These are phyloP conservation scores for Spathaspora gorwiae DNA, from an alignment of 805 yeast species.

Conservation along the genomic window DNA sequence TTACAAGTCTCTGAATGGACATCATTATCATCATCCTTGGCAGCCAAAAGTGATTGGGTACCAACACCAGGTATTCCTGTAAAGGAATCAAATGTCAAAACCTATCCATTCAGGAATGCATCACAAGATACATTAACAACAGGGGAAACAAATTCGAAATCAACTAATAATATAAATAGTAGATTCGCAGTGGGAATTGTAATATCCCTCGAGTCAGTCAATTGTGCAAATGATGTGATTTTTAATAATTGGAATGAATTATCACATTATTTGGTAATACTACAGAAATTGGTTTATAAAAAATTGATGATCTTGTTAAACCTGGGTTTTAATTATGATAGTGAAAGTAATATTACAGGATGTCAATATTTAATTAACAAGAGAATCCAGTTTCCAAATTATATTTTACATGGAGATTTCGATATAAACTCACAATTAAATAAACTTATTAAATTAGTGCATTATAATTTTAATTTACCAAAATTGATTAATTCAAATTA, in stretches of 20 bases:
- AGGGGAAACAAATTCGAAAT: neutral
- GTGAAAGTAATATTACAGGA: constrained; percentile 1
- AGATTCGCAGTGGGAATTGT: constrained; percentile 47
- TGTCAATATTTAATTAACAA: constrained; percentile 26
- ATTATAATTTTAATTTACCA: constrained; percentile 42
- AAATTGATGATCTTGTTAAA: constrained; percentile 29
- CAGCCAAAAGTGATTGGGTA: constrained; percentile 29
- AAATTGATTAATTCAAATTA: constrained; percentile 39
- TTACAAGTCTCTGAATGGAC: constrained; percentile 11
- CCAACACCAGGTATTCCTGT: constrained; percentile 39
- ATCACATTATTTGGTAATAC: constrained; percentile 31
- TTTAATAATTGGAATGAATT: constrained; percentile 49
- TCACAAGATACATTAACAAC: neutral
- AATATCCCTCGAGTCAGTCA: constrained; percentile 38
- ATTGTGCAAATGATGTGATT: constrained; percentile 34
- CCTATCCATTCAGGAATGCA: constrained; percentile 4
- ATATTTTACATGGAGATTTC: constrained; percentile 37
- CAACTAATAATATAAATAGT: constrained; percentile 19
- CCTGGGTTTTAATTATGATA: constrained; percentile 6
- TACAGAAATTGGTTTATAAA: constrained; percentile 37
- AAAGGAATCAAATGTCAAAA: constrained; percentile 14
- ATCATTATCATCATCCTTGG: neutral
- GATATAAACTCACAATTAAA: constrained; percentile 39
- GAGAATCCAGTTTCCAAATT: constrained; percentile 33
- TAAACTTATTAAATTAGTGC: constrained; percentile 33